Conservation (phyloP, 352 stramenopile species). For the Globisporangium recalcitrans region DNA sequence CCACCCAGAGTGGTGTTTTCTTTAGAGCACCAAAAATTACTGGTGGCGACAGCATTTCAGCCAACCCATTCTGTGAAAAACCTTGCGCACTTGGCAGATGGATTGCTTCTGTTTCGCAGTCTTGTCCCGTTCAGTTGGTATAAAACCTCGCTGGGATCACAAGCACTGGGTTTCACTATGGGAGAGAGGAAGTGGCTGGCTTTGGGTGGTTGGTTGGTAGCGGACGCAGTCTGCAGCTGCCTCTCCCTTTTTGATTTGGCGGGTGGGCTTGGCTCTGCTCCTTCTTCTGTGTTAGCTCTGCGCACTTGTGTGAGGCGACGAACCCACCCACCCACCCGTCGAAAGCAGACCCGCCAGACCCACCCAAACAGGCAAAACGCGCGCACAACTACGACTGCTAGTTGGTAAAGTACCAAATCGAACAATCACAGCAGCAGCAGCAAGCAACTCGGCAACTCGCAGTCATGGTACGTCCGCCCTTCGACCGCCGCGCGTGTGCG, state of each 20-base stretch:
- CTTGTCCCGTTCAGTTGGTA: no score
- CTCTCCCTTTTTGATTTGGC: conserved; percentile 31
- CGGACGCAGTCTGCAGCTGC: conserved; percentile 13
- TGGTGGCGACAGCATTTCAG: conserved; percentile 21
- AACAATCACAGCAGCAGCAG: conserved; percentile 14
- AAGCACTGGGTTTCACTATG: conserved; percentile 28
- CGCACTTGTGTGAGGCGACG: background rate
- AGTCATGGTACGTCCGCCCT: conserved; percentile 19
- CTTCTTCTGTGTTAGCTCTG: background rate
- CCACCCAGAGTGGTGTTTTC: no score
- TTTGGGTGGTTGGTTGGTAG: conserved; percentile 31
- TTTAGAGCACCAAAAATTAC: conserved; percentile 23
- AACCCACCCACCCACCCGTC: background rate
- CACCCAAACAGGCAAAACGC: conserved; percentile 3
- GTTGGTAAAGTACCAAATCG: conserved; percentile 24
- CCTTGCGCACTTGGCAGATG: conserved; percentile 13
- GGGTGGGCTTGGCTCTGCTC: background rate
- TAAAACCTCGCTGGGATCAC: no score
- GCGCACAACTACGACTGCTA: conserved; percentile 9
- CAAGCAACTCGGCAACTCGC: no score
- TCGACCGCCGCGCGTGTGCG: no score
- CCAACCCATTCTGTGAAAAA: conserved; percentile 21
- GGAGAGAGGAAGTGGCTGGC: background rate
- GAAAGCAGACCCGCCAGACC: background rate
- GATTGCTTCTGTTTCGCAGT: background rate